Percentiles rank a stretch among this genome's conserved stretches.
These are phyloP conservation scores for Flaveria bidentis DNA, from an alignment of 129 eudicot species.

Conservation along the genomic window DNA sequence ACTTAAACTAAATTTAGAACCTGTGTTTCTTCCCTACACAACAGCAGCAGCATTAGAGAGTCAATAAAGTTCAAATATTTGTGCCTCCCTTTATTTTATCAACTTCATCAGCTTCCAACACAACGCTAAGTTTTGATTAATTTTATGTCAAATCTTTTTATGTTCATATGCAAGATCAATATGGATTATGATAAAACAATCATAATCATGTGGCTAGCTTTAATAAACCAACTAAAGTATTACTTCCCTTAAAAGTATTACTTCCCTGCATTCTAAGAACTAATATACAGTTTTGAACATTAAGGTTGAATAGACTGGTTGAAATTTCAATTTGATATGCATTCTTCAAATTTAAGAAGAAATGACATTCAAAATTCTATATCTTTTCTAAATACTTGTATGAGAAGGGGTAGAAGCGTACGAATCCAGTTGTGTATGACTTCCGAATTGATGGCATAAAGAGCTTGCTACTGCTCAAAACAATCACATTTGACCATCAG, in stretches of 20 bases:
- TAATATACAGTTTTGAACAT: too few relatives aligned
- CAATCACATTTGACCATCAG: background rate
- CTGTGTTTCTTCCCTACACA: conserved; percentile 38
- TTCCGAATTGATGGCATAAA: conserved; percentile 22
- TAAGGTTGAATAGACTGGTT: background rate
- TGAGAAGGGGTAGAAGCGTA: conserved; percentile 17
- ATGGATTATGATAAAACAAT: background rate
- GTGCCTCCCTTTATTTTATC: background rate
- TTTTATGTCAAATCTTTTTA: background rate
- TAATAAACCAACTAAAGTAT: too few relatives aligned
- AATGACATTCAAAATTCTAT: background rate
- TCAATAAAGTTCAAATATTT: conserved; percentile 1
- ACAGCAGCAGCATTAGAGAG: conserved; percentile 6
- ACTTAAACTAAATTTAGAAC: conserved; percentile 12
- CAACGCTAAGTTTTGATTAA: background rate
- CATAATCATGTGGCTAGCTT: too few relatives aligned
- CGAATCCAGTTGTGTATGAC: conserved; percentile 26
- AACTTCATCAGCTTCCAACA: background rate
- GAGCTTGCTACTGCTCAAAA: conserved; percentile 27
- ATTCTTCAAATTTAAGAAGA: background rate
- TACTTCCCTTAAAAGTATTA: too few relatives aligned
- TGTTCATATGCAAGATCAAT: background rate
- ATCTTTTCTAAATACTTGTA: background rate
- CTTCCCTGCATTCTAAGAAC: too few relatives aligned
- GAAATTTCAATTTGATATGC: background rate